Conservation (phyloP, 2,329 filamentous ascomycete species). For the Coniella vitis region DNA sequence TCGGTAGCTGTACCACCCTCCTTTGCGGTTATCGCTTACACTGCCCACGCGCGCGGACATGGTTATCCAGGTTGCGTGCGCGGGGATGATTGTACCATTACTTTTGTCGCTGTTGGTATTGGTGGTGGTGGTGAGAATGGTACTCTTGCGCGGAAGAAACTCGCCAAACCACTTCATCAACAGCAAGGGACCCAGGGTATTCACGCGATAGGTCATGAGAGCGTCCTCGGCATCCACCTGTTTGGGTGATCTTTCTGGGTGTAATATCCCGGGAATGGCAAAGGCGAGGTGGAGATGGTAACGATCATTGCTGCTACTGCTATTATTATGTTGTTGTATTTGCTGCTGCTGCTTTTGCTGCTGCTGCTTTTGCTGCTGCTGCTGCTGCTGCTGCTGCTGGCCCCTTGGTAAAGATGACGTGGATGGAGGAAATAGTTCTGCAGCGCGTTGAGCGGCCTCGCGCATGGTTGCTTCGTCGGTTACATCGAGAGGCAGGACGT, state of each 20-base stretch:
- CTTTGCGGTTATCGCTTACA: slow-evolving; percentile 62
- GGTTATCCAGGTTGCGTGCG: slow-evolving; percentile 59
- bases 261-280: slow-evolving; percentile 63
- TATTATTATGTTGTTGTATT: too few species aligned
- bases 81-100: slow-evolving; percentile 29
- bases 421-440: slow-evolving; percentile 42
- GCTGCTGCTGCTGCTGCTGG: slow-evolving; percentile 22
- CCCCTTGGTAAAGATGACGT: too few species aligned
- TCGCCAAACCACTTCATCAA: slow-evolving; percentile 68
- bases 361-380: too few species aligned
- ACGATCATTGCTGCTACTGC: too few species aligned
- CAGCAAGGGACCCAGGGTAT: slow-evolving; percentile 67
- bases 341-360: slow-evolving; percentile 23
- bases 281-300: slow-evolving; percentile 63
- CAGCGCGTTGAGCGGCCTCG: slow-evolving; percentile 46
- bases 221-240: slow-evolving; percentile 57
- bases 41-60: slow-evolving; percentile 75
- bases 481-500: slow-evolving; percentile 37
- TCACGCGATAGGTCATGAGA: slow-evolving; percentile 65
- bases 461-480: slow-evolving; percentile 56
- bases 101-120: neutral
- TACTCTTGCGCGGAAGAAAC: slow-evolving; percentile 58
- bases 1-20: slow-evolving; percentile 79
- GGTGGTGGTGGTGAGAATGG: slow-evolving; percentile 19
- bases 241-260: slow-evolving; percentile 62